Evolutionary conservation across 116 monocot genomes (phyloP).

Genomic region (Zostera marina): DNA sequence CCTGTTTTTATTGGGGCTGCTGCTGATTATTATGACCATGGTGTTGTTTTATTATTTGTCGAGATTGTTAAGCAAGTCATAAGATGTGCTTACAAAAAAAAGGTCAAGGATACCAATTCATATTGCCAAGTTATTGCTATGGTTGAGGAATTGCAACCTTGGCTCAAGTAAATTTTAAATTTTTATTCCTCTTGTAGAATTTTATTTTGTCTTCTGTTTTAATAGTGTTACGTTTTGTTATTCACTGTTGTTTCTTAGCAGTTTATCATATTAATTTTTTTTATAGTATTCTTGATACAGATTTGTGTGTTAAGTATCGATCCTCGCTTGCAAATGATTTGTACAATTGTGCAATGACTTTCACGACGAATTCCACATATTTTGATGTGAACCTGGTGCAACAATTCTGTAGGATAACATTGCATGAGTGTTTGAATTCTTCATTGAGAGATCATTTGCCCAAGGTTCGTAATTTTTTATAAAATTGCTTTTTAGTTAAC

Average conservation of each 20-base stretch:
- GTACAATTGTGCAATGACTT: slow-evolving; percentile 31
- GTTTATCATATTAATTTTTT: slow-evolving; percentile 1
- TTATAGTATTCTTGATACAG: slow-evolving; percentile 28
- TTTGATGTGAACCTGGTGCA: slow-evolving; percentile 31
- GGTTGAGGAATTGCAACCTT: slow-evolving; percentile 35
- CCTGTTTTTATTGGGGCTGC: slow-evolving; percentile 12
- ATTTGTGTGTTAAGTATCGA: slow-evolving; percentile 18
- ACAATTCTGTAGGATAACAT: slow-evolving; percentile 27
- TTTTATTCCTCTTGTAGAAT: neutral
- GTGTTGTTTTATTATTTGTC: slow-evolving; percentile 21
- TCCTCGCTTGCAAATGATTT: slow-evolving; percentile 24
- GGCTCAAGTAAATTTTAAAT: slow-evolving; percentile 41
- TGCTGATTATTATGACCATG: slow-evolving; percentile 19
- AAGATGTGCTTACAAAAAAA: slow-evolving; percentile 28
- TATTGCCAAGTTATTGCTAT: slow-evolving; percentile 33
- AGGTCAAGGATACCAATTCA: slow-evolving; percentile 13
- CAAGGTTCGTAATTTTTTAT: slow-evolving; percentile 12
- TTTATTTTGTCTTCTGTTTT: neutral
- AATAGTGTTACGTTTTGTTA: neutral
- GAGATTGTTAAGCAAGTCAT: slow-evolving; percentile 21
- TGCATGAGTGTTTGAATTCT: slow-evolving; percentile 31
- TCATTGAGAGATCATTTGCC: slow-evolving; percentile 26
- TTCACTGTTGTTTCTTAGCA: too few species aligned
- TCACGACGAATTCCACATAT: slow-evolving; percentile 17
- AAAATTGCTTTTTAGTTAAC: neutral